Percentiles rank a stretch among this genome's conserved stretches.
Conservation (phyloP, 768 basidiomycete species). For the Cubamyces lactineus region DNA sequence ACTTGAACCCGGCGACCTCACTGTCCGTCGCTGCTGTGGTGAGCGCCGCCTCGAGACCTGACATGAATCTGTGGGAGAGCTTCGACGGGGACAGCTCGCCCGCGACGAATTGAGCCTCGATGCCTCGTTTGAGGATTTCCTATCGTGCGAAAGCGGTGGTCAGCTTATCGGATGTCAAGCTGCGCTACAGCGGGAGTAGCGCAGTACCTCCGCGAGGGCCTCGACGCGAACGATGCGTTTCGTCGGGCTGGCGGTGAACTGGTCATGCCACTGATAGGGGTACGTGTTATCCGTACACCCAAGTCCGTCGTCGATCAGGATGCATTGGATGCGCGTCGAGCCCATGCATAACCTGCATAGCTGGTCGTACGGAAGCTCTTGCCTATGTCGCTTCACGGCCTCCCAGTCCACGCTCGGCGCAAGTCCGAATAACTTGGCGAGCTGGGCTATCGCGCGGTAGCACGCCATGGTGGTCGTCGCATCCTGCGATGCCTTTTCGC, state of each 20-base stretch:
- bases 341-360: constrained; percentile 61
- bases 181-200: no score
- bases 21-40: constrained; percentile 43
- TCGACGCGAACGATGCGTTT: constrained; percentile 74
- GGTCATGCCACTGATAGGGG: constrained; percentile 63
- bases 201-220: constrained; percentile 64
- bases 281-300: constrained; percentile 50
- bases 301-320: constrained; percentile 77
- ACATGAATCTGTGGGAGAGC: constrained; percentile 32
- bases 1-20: constrained; percentile 72
- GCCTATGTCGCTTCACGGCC: constrained; percentile 53
- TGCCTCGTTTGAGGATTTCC: constrained; percentile 33
- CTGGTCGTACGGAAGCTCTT: constrained; percentile 50
- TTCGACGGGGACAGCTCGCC: constrained; percentile 12
- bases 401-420: constrained; percentile 53
- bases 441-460: constrained; percentile 57
- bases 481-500: constrained; percentile 52
- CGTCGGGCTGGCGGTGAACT: constrained; percentile 52
- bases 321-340: constrained; percentile 61
- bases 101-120: constrained; percentile 18
- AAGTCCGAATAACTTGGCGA: constrained; percentile 54
- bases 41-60: constrained; percentile 43
- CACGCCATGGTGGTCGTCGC: constrained; percentile 60
- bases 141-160: not conserved
- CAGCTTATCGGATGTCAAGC: not conserved